phyloP scores from a whole-genome alignment of 345 rosid species.

The Microthlaspi erraticum region DNA sequence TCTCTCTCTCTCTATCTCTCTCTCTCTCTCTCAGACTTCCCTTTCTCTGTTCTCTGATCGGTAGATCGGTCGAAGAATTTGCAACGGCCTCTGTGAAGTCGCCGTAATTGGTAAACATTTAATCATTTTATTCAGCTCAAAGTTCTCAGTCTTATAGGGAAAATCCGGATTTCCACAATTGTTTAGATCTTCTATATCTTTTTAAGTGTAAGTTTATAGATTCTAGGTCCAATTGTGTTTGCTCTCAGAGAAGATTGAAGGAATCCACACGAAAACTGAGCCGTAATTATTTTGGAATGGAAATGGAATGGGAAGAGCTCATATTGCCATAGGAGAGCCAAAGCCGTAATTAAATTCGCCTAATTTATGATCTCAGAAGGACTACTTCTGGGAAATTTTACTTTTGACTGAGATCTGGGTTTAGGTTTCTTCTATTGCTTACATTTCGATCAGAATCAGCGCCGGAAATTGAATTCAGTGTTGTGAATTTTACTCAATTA shows the following conservation, averaged over 20 bases:
- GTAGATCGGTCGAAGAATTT: slow-evolving; percentile 34
- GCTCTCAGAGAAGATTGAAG: neutral
- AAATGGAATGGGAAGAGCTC: neutral
- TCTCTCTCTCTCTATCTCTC: slow-evolving; percentile 23
- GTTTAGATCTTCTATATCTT: slow-evolving; percentile 30
- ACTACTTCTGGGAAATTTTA: neutral
- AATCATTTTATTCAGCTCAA: neutral
- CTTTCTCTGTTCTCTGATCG: slow-evolving; percentile 33
- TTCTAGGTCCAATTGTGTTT: neutral
- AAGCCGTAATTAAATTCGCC: neutral
- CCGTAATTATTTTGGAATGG: neutral
- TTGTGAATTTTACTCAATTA: too few relatives aligned
- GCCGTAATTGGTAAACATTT: slow-evolving; percentile 39
- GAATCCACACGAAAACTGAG: neutral
- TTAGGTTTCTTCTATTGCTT: slow-evolving; percentile 24
- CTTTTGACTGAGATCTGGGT: slow-evolving; percentile 19
- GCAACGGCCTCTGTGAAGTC: slow-evolving; percentile 23
- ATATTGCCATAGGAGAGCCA: neutral
- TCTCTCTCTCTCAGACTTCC: slow-evolving; percentile 13
- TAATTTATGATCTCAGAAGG: neutral
- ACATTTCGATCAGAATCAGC: slow-evolving; percentile 1
- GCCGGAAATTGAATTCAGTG: neutral
- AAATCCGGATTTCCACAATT: neutral
- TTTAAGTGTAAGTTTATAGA: neutral
- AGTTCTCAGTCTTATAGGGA: neutral